These are phyloP conservation scores for Candida krabiensis DNA, from an alignment of 805 yeast genomes.

Conservation along the genomic window DNA sequence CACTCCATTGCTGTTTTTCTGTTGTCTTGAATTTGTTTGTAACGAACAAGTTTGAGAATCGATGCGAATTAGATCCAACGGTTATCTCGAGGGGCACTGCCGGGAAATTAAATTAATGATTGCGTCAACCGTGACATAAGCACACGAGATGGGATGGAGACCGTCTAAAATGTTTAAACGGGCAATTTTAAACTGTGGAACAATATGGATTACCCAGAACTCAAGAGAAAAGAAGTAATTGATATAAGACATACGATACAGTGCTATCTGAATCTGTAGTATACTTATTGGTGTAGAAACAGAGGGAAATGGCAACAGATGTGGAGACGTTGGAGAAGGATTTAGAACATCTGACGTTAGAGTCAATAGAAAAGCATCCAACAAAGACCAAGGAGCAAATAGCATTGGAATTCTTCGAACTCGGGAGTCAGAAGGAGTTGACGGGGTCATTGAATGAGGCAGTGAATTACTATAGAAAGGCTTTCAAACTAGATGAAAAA, in stretches of 20 bases:
- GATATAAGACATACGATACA: no score
- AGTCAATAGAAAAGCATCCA: constrained; percentile 30
- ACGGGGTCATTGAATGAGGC: constrained; percentile 84
- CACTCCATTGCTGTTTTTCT: no score
- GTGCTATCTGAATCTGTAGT: no score
- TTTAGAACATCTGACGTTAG: constrained; percentile 23
- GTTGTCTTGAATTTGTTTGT: neutral
- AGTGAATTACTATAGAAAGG: constrained; percentile 66
- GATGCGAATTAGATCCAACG: neutral
- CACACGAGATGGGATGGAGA: no score
- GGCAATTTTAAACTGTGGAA: no score
- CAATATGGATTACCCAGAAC: no score
- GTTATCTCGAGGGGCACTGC: no score
- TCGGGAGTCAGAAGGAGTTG: constrained; percentile 69
- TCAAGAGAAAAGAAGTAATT: no score
- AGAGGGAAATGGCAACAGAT: constrained; percentile 12
- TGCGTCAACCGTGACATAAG: no score
- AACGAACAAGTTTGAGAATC: neutral
- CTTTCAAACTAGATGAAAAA: constrained; percentile 55
- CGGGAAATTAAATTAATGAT: no score
- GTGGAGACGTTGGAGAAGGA: constrained; percentile 23
- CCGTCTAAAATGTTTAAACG: no score
- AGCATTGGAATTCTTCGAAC: constrained; percentile 67
- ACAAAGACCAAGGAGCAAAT: constrained; percentile 30
- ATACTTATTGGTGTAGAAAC: no score